Base-by-base conservation (phyloP, 441 rosid species). In the Euphorbia schlechtendalii region DNA sequence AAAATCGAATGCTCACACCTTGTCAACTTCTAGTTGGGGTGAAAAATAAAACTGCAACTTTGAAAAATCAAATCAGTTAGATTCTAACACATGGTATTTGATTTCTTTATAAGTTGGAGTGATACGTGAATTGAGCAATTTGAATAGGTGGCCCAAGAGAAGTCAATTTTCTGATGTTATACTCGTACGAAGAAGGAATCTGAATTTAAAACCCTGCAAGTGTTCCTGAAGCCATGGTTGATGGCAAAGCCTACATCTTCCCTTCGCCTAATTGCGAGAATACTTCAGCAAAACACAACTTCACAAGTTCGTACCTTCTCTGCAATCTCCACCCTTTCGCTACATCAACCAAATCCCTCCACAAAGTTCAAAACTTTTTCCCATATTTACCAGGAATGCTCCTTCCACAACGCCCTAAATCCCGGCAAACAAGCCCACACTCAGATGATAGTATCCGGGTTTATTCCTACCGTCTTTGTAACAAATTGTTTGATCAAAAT, bases 361-460 rank as follows among this genome's bases (percentile, higher is more conserved):
- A 20, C 59, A 14, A 78, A 64, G 76, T 71, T 69, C 51, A 73
- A 59, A 46, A 81, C 89, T 24, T 89, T 87, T 70, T 89, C 93
- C 62, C 80, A 59, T 41, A 73, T 83, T 76, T 89, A 74, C 71
- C 88, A 81, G 60, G 88, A 86, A 80, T 92, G 91, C 71, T 75
- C 89, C 36, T 57, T 45, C 63, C 80, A 59, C 49, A 72, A 36
- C 55, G 72, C 84, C 0, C 43, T 78, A 30, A 75, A 69, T 53
- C 79, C 77, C 0, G 96, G 93, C 0, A 85, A 86, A 74, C 93
- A 89, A 83, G 88, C 89, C 56, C 96, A 92, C 48, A 83, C 85
- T 72, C 86, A 74, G 18, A 80, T 92, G 88, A 76, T 86, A 9
- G 8, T 83, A 43, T 79, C 86, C 66, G 96, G 93, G 68, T 87